phyloP scores from a whole-genome alignment of 148 eudicot species.

The Silene conica region DNA sequence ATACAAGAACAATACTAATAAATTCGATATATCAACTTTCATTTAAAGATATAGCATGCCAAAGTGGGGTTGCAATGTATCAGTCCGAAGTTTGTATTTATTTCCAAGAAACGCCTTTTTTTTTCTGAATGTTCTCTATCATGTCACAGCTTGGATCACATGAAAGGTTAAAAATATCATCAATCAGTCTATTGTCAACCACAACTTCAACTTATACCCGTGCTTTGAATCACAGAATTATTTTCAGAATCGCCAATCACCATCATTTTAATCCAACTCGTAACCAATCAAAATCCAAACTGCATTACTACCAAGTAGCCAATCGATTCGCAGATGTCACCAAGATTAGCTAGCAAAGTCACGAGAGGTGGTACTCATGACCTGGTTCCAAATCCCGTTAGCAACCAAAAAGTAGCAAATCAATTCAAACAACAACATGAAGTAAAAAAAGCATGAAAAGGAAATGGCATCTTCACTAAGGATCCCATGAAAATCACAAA shows the following conservation, averaged over 20 bases:
- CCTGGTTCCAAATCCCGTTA: too few species aligned
- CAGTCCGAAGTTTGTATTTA: slow-evolving; percentile 33
- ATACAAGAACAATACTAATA: background rate
- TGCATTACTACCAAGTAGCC: slow-evolving; percentile 3
- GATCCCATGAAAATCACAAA: background rate
- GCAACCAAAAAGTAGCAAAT: too few species aligned
- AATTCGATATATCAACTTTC: slow-evolving; percentile 10
- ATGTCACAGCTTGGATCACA: slow-evolving; percentile 41
- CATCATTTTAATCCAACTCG: slow-evolving; percentile 16
- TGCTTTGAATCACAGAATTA: slow-evolving; percentile 45
- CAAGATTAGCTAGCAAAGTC: too few species aligned
- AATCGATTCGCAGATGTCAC: too few species aligned
- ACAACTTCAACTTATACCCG: slow-evolving; percentile 39
- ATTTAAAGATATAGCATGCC: slow-evolving; percentile 25
- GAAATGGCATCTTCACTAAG: too few species aligned
- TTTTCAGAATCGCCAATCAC: slow-evolving; percentile 25
- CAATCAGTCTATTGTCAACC: slow-evolving; percentile 38
- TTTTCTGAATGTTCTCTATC: slow-evolving; percentile 22
- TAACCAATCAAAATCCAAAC: slow-evolving; percentile 29
- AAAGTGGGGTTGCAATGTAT: slow-evolving; percentile 28
- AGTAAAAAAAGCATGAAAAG: too few species aligned
- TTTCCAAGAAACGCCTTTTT: slow-evolving; percentile 19
- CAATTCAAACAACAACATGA: too few species aligned
- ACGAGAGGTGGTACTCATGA: too few species aligned
- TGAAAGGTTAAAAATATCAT: slow-evolving; percentile 47